These are phyloP conservation scores for Candida dubliniensis DNA, from an alignment of 1,139 yeast genomes.

Conservation along the genomic window DNA sequence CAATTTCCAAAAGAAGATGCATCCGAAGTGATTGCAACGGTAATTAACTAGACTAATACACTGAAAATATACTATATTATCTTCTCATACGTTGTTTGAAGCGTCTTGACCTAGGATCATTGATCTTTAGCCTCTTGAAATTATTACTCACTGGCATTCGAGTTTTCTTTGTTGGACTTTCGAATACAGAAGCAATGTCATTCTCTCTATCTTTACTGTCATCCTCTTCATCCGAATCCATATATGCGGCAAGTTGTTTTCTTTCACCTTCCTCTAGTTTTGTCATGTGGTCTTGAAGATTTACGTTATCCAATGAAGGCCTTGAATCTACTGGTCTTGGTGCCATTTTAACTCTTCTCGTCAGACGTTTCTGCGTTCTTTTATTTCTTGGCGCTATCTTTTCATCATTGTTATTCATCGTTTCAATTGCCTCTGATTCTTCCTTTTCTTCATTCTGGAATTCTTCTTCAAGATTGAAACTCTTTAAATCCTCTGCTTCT, in stretches of 20 bases:
- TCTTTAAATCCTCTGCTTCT: conserved; percentile 12
- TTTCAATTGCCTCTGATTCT: conserved; percentile 16
- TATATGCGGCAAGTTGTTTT: conserved; percentile 21
- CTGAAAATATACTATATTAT: background rate
- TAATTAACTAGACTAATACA: conserved; percentile 10
- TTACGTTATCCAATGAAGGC: conserved; percentile 30
- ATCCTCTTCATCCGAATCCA: conserved; percentile 21
- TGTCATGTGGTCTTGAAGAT: conserved; percentile 43
- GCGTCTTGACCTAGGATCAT: conserved; percentile 24
- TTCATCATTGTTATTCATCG: conserved; percentile 18
- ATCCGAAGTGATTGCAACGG: conserved; percentile 13
- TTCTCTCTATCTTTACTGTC: conserved; percentile 26
- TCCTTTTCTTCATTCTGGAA: conserved; percentile 18
- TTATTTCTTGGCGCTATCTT: conserved; percentile 25
- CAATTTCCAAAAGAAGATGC: conserved; percentile 18
- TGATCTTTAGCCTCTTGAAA: conserved; percentile 44
- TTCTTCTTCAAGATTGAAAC: conserved; percentile 13
- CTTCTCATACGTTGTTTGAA: conserved; percentile 19
- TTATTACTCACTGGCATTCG: conserved; percentile 41
- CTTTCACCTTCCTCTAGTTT: conserved; percentile 28
- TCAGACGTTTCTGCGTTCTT: conserved; percentile 59
- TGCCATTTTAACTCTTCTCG: conserved; percentile 59
- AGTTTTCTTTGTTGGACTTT: conserved; percentile 15
- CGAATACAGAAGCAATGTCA: conserved; percentile 11
- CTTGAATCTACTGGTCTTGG: conserved; percentile 31